Percentiles rank a stretch among this genome's conserved stretches.
phyloP scores from a whole-genome alignment of 2,329 filamentous ascomycete genomes.

The Waltergamsia citrina region DNA sequence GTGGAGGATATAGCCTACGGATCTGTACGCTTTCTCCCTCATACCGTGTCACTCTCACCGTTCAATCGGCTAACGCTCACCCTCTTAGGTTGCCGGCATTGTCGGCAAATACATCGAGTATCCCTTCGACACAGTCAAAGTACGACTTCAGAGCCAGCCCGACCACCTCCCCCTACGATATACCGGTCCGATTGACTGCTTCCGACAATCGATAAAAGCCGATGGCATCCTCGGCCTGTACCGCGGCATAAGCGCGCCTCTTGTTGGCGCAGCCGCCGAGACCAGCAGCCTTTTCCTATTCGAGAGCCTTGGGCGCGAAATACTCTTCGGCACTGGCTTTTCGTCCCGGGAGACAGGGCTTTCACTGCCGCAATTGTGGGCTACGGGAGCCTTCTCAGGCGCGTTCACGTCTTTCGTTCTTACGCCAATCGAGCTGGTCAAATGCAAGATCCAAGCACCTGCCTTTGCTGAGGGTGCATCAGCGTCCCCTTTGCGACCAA shows the following conservation, averaged over 20 bases:
- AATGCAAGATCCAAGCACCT: conserved; percentile 94
- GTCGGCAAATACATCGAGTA: conserved; percentile 96
- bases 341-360: conserved; percentile 47
- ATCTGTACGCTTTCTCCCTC: conserved; percentile 48
- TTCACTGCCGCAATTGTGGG: conserved; percentile 64
- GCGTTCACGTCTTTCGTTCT: conserved; percentile 84
- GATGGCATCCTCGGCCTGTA: conserved; percentile 82
- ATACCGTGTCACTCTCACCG: too few species aligned
- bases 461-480: conserved; percentile 30
- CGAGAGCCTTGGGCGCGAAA: conserved; percentile 64
- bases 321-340: conserved; percentile 44
- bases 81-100: conserved; percentile 52
- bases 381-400: conserved; percentile 78
- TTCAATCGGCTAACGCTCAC: not conserved
- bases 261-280: conserved; percentile 85
- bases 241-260: conserved; percentile 82
- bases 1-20: conserved; percentile 83
- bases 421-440: conserved; percentile 93
- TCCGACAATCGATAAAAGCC: conserved; percentile 70
- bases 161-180: conserved; percentile 75
- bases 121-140: conserved; percentile 85
- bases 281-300: conserved; percentile 91
- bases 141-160: conserved; percentile 91
- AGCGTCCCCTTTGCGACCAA: conserved; percentile 48
- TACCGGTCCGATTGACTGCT: conserved; percentile 83